Evolutionary conservation across 306 rosid genomes (phyloP).

Genomic region (Casuarina equisetifolia): DNA sequence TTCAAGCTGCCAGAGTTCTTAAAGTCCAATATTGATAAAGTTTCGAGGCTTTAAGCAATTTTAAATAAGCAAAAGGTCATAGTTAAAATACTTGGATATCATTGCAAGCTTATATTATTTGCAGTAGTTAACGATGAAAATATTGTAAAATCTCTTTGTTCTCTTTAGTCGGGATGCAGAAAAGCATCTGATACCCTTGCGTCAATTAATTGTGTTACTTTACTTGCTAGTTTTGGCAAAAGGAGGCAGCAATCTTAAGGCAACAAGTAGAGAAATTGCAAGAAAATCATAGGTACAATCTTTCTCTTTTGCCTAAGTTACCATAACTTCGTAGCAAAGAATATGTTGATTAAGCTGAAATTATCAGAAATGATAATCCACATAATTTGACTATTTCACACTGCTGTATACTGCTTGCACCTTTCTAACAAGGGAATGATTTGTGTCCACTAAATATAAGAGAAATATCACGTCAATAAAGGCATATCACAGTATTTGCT

Average conservation of each 20-base stretch:
- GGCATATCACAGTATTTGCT: neutral
- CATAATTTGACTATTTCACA: neutral
- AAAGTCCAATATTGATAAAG: neutral
- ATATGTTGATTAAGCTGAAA: neutral
- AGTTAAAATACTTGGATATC: neutral
- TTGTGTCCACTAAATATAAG: neutral
- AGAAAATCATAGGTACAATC: conserved; percentile 62
- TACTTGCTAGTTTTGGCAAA: conserved; percentile 70
- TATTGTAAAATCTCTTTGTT: neutral
- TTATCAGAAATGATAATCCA: neutral
- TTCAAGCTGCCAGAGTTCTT: neutral
- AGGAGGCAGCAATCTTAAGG: conserved; percentile 68
- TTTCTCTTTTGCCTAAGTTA: conserved; percentile 24
- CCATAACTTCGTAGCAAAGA: neutral
- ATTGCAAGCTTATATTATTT: neutral
- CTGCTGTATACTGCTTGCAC: neutral
- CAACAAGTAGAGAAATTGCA: conserved; percentile 76
- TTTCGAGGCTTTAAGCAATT: neutral
- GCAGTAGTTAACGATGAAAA: neutral
- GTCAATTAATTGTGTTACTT: neutral
- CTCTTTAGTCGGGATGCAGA: neutral
- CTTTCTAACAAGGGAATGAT: neutral
- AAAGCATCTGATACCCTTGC: neutral
- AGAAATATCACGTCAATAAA: neutral
- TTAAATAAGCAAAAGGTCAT: neutral